These are phyloP conservation scores for Lolium perenne DNA, from an alignment of 176 grass and related monocot species.

Conservation along the genomic window DNA sequence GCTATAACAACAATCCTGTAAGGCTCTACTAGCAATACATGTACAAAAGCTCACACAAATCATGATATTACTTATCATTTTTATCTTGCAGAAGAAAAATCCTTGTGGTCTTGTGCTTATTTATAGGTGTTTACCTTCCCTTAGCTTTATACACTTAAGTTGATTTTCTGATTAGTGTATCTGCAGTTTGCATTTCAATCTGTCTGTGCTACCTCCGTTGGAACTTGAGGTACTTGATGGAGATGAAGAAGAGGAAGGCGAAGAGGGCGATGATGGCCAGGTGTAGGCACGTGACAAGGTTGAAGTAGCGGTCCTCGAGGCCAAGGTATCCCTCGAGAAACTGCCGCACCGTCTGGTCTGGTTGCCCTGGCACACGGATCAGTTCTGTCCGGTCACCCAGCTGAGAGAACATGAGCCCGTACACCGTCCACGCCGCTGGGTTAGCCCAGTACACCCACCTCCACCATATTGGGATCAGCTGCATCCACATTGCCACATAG, in stretches of 20 bases:
- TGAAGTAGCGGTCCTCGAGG: slow-evolving; percentile 48
- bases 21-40: slow-evolving; percentile 15
- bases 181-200: slow-evolving; percentile 14
- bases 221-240: slow-evolving; percentile 70
- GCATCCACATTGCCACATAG: slow-evolving; percentile 27
- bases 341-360: slow-evolving; percentile 46
- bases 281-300: slow-evolving; percentile 53
- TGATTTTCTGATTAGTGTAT: slow-evolving; percentile 20
- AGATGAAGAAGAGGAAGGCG: slow-evolving; percentile 57
- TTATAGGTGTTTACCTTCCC: neutral
- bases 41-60: slow-evolving; percentile 10
- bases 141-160: slow-evolving; percentile 23
- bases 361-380: slow-evolving; percentile 44
- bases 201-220: slow-evolving; percentile 50
- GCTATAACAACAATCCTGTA: slow-evolving; percentile 23
- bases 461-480: slow-evolving; percentile 74
- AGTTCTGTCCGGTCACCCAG: slow-evolving; percentile 48
- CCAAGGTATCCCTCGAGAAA: slow-evolving; percentile 66
- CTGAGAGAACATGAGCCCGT: slow-evolving; percentile 68
- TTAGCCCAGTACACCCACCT: slow-evolving; percentile 67
- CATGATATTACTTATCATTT: neutral
- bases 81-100: neutral
- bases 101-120: neutral
- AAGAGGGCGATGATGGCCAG: slow-evolving; percentile 57
- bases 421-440: slow-evolving; percentile 65